A percentile compares a stretch with the other conserved stretches of the same genome.
phyloP scores from a whole-genome alignment of 495 filamentous ascomycete genomes.

The Corynascus novoguineensis region DNA sequence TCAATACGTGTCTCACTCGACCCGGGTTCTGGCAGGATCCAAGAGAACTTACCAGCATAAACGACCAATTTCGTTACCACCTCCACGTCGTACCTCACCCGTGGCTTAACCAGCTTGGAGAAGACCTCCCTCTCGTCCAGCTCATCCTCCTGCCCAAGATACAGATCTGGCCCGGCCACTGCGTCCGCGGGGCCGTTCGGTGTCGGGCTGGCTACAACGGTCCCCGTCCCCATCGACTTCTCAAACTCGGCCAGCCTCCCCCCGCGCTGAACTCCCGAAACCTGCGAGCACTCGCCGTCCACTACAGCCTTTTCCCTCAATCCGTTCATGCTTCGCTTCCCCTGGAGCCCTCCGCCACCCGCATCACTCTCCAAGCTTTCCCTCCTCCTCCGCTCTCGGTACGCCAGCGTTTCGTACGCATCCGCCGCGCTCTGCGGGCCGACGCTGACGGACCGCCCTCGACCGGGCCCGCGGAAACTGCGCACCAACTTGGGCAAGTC shows the following conservation, averaged over 20 bases:
- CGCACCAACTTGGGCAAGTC: constrained; percentile 75
- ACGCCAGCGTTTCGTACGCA: constrained; percentile 93
- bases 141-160: constrained; percentile 43
- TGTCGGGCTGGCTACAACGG: constrained; percentile 25
- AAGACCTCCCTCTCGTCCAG: constrained; percentile 75
- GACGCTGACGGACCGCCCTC: constrained; percentile 75
- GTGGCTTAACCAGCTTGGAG: constrained; percentile 72
- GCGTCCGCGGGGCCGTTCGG: neutral
- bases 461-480: constrained; percentile 70
- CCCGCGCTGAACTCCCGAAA: constrained; percentile 29
- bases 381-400: constrained; percentile 71
- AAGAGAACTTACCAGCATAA: constrained; percentile 62
- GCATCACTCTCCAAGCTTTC: constrained; percentile 55
- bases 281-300: constrained; percentile 23
- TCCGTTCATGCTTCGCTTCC: constrained; percentile 24
- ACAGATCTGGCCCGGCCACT: constrained; percentile 28
- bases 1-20: neutral
- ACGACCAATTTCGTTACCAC: constrained; percentile 95
- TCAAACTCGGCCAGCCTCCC: constrained; percentile 55
- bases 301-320: constrained; percentile 21
- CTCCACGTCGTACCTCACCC: constrained; percentile 94
- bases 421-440: constrained; percentile 94
- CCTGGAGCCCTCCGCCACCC: constrained; percentile 8
- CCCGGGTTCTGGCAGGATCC: neutral
- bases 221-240: constrained; percentile 61